Percentiles rank a stretch among this genome's conserved stretches.
phyloP scores from a whole-genome alignment of 1,139 yeast genomes.

The Scheffersomyces lignicola region DNA sequence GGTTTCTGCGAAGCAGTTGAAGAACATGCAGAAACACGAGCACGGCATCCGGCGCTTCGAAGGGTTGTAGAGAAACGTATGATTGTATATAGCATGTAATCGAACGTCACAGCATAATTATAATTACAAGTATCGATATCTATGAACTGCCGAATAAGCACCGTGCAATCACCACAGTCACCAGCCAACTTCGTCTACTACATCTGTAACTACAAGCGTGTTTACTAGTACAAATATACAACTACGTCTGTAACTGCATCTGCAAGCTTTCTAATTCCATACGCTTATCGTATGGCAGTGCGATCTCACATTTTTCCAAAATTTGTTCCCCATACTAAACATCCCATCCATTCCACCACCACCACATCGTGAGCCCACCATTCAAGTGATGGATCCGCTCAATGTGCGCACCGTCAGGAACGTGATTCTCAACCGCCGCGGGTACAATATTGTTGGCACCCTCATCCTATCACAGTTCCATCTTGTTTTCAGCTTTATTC shows the following conservation, averaged over 20 bases:
- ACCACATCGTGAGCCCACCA: not conserved
- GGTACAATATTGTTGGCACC: conserved; percentile 64
- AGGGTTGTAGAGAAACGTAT: conserved; percentile 52
- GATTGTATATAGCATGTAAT: not conserved
- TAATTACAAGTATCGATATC: not conserved
- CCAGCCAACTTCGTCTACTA: not conserved
- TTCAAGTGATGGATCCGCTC: conserved; percentile 20
- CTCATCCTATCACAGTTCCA: conserved; percentile 83
- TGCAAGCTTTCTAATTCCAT: too few relatives aligned
- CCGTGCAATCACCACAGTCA: not conserved
- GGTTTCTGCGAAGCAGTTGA: conserved; percentile 45
- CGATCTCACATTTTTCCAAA: too few relatives aligned
- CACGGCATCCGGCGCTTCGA: conserved; percentile 71
- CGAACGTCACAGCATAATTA: not conserved
- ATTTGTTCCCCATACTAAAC: too few relatives aligned
- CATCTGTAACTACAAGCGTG: not conserved
- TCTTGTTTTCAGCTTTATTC: conserved; percentile 64
- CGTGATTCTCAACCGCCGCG: conserved; percentile 70
- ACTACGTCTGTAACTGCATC: too few relatives aligned
- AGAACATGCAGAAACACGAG: conserved; percentile 53
- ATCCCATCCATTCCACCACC: too few relatives aligned
- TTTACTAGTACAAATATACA: too few relatives aligned
- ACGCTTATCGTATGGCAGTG: too few relatives aligned
- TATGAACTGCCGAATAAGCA: too few relatives aligned
- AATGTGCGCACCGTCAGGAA: conserved; percentile 52